A percentile compares a stretch with the other conserved stretches of the same genome.
phyloP scores from a whole-genome alignment of 1,139 yeast species.

The Yamadazyma atlantica region DNA sequence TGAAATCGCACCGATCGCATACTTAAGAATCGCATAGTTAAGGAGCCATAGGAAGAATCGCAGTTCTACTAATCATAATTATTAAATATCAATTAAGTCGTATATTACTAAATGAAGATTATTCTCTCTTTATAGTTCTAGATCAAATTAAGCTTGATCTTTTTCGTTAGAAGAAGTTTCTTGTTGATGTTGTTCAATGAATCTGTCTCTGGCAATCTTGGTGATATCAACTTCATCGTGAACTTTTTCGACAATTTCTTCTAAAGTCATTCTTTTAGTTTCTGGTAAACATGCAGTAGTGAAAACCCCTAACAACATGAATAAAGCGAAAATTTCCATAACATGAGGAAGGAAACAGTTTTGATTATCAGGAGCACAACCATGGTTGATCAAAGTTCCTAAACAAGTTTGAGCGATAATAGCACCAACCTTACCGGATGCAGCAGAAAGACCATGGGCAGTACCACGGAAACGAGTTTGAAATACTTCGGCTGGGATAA shows the following conservation, averaged over 20 bases:
- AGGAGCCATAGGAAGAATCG: too few relatives aligned
- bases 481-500: conserved; percentile 94
- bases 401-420: conserved; percentile 84
- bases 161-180: conserved; percentile 23
- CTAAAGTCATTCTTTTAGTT: conserved; percentile 86
- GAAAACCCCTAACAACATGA: conserved; percentile 78
- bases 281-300: conserved; percentile 75
- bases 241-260: conserved; percentile 71
- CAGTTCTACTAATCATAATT: not conserved
- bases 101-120: too few relatives aligned
- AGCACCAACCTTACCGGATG: conserved; percentile 94
- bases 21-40: too few relatives aligned
- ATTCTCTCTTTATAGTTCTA: too few relatives aligned
- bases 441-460: conserved; percentile 98
- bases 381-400: conserved; percentile 80
- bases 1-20: too few relatives aligned
- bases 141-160: conserved; percentile 10
- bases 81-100: not conserved
- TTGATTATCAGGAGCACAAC: conserved; percentile 56
- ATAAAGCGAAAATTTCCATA: conserved; percentile 87
- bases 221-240: conserved; percentile 72
- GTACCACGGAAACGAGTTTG: conserved; percentile 98
- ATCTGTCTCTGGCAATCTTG: conserved; percentile 38
- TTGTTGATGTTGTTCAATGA: conserved; percentile 29
- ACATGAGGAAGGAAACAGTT: conserved; percentile 88